Percentiles rank a stretch among this genome's conserved stretches.
Conservation (phyloP, 805 yeast genomes). For the Yarrowia keelungensis region DNA sequence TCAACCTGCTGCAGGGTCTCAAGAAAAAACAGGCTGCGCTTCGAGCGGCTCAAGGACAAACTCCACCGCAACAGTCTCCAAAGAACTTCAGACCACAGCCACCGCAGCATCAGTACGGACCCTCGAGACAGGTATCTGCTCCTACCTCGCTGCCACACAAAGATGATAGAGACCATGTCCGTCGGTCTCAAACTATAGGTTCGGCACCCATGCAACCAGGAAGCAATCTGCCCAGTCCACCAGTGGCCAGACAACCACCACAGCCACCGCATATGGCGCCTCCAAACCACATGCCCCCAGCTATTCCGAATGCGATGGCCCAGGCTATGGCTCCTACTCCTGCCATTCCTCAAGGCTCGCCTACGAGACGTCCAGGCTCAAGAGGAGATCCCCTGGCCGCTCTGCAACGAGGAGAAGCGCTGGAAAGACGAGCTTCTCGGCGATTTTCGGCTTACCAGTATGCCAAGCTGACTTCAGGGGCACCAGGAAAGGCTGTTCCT, state of each 20-base stretch:
- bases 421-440: constrained; percentile 92
- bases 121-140: constrained; percentile 29
- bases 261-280: constrained; percentile 23
- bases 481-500: constrained; percentile 44
- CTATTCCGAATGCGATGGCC: constrained; percentile 4
- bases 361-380: constrained; percentile 26
- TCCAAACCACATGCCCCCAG: constrained; percentile 15
- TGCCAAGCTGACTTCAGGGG: constrained; percentile 67
- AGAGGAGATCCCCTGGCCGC: constrained; percentile 69
- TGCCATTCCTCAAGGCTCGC: constrained; percentile 14
- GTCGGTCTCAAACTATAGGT: constrained; percentile 34
- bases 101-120: constrained; percentile 32
- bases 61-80: neutral
- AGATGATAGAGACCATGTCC: constrained; percentile 29
- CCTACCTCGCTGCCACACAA: constrained; percentile 23
- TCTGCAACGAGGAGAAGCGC: constrained; percentile 79
- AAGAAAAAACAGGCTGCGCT: constrained; percentile 77
- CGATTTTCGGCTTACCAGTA: constrained; percentile 93
- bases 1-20: constrained; percentile 75
- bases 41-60: constrained; percentile 44
- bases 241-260: constrained; percentile 8
- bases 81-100: constrained; percentile 28
- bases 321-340: neutral
- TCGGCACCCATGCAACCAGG: constrained; percentile 19
- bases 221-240: constrained; percentile 3